Conservation (phyloP, 352 stramenopile species). For the Phytophthora multivora region DNA sequence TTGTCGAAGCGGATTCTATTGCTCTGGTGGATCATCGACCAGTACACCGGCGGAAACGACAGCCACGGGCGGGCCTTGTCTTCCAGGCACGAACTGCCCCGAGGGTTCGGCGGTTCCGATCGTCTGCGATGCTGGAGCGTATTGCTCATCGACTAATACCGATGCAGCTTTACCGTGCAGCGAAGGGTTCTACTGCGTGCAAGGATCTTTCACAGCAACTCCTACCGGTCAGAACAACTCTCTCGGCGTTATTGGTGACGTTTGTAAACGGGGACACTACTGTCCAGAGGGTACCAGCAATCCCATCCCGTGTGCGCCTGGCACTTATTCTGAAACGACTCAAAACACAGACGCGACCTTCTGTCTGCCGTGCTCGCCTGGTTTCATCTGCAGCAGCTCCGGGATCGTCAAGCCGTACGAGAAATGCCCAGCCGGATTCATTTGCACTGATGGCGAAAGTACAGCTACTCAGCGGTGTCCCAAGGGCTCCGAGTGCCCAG, state of each 20-base stretch:
- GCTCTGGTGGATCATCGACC: conserved; percentile 58
- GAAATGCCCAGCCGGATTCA: conserved; percentile 57
- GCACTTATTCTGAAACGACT: conserved; percentile 70
- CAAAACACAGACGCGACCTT: conserved; percentile 60
- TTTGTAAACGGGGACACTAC: conserved; percentile 77
- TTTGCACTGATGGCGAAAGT: conserved; percentile 68
- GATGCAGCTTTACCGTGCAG: conserved; percentile 71
- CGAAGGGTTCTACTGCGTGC: conserved; percentile 88
- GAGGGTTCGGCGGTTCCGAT: conserved; percentile 84
- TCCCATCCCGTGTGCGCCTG: conserved; percentile 74
- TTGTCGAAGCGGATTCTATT: conserved; percentile 89
- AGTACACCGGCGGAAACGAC: conserved; percentile 48
- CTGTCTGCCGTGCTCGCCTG: conserved; percentile 71
- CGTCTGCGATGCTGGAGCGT: conserved; percentile 77
- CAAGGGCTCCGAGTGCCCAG: conserved; percentile 76
- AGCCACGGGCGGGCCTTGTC: conserved; percentile 69
- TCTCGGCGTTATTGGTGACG: conserved; percentile 72
- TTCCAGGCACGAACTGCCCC: conserved; percentile 87
- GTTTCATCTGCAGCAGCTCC: conserved; percentile 64
- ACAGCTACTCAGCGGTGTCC: conserved; percentile 62
- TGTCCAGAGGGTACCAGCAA: conserved; percentile 82
- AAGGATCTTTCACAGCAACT: conserved; percentile 79
- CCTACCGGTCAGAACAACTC: conserved; percentile 76
- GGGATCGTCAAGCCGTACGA: conserved; percentile 51
- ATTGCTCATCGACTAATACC: conserved; percentile 81